These are phyloP conservation scores for Durio zibethinus DNA, from an alignment of 345 rosid genomes.

Conservation along the genomic window DNA sequence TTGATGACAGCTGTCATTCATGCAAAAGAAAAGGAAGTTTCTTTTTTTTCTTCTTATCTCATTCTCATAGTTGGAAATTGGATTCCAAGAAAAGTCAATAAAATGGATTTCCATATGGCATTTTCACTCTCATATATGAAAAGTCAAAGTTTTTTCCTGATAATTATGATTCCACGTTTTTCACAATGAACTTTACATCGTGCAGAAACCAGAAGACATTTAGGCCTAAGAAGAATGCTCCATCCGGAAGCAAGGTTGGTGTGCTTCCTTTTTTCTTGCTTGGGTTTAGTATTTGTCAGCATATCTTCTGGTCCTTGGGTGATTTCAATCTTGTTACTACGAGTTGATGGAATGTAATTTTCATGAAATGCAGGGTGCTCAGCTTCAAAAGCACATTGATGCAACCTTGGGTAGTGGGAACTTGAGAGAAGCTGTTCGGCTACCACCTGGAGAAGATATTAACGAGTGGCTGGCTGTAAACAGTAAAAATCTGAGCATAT, in stretches of 20 bases:
- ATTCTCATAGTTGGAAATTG: background rate
- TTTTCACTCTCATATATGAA: background rate
- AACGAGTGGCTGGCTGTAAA: conserved; percentile 78
- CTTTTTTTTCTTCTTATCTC: background rate
- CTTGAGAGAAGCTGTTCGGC: conserved; percentile 61
- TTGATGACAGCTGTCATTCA: background rate
- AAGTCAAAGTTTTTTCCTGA: background rate
- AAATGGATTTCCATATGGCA: background rate
- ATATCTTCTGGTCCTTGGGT: background rate
- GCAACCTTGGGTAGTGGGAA: conserved; percentile 73
- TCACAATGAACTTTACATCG: background rate
- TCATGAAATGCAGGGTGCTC: conserved; percentile 51
- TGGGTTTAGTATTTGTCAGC: background rate
- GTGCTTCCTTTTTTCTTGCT: background rate
- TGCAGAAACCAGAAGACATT: conserved; percentile 70
- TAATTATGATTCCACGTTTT: background rate
- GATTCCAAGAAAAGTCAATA: background rate
- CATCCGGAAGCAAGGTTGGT: conserved; percentile 60
- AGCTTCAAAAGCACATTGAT: conserved; percentile 61
- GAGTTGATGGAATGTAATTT: background rate
- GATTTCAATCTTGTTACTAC: background rate
- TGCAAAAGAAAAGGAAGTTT: background rate
- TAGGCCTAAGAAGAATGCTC: conserved; percentile 67
- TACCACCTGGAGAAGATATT: conserved; percentile 73
- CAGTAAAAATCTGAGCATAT: conserved; percentile 32